These are phyloP conservation scores for Gossypium arboreum DNA, from an alignment of 345 rosid species.

Conservation along the genomic window DNA sequence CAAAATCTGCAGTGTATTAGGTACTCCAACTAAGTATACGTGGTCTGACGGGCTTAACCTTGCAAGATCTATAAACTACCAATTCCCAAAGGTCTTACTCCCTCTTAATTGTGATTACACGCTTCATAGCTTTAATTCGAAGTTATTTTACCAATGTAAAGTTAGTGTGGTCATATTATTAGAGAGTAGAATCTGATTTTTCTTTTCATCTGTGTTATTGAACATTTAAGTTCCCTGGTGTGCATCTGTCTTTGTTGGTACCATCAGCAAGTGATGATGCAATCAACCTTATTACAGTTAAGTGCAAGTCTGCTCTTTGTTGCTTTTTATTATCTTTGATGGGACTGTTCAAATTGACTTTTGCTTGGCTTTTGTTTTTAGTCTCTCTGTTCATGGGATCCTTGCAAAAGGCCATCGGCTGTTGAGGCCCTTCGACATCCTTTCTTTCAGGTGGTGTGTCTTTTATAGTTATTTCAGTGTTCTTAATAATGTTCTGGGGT, in stretches of 20 bases:
- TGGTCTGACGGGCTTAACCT: conserved; percentile 91
- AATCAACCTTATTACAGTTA: conserved; percentile 16
- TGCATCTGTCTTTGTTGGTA: conserved; percentile 13
- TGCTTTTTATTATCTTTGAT: background rate
- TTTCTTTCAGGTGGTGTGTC: conserved; percentile 70
- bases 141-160: background rate
- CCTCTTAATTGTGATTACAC: background rate
- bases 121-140: background rate
- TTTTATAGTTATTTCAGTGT: background rate
- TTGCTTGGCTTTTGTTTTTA: conserved; percentile 14
- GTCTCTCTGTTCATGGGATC: conserved; percentile 97
- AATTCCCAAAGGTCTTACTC: conserved; percentile 63
- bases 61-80: conserved; percentile 72
- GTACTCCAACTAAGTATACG: conserved; percentile 67
- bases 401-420: conserved; percentile 75
- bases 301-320: background rate
- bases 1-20: conserved; percentile 86
- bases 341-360: background rate
- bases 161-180: background rate
- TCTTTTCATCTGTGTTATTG: background rate
- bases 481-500: background rate
- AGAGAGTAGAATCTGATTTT: background rate
- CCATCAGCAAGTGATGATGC: conserved; percentile 20
- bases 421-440: conserved; percentile 94
- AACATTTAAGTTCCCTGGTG: conserved; percentile 10